Percentiles rank a stretch among this genome's conserved stretches.
phyloP scores from a whole-genome alignment of 2,329 filamentous ascomycete genomes.

The Ophiocordyceps australis region DNA sequence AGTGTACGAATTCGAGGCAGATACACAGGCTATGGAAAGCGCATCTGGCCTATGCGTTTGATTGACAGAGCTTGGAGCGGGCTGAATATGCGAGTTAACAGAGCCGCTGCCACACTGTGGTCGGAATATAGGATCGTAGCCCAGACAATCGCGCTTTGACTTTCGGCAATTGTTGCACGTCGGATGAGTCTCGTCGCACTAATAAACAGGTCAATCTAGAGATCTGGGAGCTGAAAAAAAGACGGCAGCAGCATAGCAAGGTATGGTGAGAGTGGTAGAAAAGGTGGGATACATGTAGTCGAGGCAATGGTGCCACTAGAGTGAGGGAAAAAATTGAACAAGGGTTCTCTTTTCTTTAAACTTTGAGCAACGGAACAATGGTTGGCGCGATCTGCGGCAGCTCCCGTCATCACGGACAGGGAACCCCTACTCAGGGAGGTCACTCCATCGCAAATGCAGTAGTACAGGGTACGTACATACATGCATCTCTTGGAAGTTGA shows the following conservation, averaged over 20 bases:
- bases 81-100: slow-evolving; percentile 37
- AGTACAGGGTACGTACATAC: no score
- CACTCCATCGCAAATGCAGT: no score
- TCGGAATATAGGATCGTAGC: slow-evolving; percentile 80
- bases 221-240: slow-evolving; percentile 7
- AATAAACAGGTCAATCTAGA: no score
- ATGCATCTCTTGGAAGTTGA: no score
- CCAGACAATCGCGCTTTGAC: slow-evolving; percentile 71
- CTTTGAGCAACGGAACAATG: no score
- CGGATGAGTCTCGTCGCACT: slow-evolving; percentile 95
- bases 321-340: not conserved
- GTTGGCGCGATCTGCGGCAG: no score
- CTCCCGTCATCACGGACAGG: no score
- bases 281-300: not conserved
- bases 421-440: no score
- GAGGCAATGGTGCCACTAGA: not conserved
- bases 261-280: not conserved
- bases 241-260: not conserved
- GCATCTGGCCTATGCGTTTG: slow-evolving; percentile 9
- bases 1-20: slow-evolving; percentile 24
- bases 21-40: slow-evolving; percentile 7
- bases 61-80: no score
- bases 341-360: not conserved
- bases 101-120: slow-evolving; percentile 52
- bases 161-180: slow-evolving; percentile 82